Conservation (phyloP, 176 grass and related monocot species). For the Phragmites australis region DNA sequence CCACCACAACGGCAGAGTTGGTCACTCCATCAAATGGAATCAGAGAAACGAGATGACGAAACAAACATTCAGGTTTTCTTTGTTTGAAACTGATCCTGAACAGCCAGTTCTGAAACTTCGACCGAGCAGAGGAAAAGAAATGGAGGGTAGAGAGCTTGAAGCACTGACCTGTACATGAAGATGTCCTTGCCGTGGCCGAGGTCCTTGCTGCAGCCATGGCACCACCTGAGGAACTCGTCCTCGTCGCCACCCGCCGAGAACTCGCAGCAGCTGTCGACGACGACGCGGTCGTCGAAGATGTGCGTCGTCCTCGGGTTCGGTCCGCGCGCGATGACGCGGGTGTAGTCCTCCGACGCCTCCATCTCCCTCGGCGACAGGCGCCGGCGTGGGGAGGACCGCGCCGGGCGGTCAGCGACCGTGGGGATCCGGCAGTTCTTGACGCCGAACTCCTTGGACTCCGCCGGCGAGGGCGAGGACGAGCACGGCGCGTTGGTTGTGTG, state of each 20-base stretch:
- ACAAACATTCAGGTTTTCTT: neutral
- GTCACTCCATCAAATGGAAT: neutral
- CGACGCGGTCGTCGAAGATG: slow-evolving; percentile 64
- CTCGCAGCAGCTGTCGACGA: slow-evolving; percentile 27
- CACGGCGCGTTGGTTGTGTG: slow-evolving; percentile 20
- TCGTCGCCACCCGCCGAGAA: neutral
- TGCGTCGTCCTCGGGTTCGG: slow-evolving; percentile 60
- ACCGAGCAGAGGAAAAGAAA: neutral
- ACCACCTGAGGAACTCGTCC: slow-evolving; percentile 58
- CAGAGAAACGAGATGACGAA: neutral
- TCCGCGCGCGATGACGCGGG: slow-evolving; percentile 67
- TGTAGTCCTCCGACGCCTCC: slow-evolving; percentile 80
- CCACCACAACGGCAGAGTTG: neutral
- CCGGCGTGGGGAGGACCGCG: neutral
- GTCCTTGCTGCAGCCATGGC: slow-evolving; percentile 68
- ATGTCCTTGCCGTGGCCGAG: slow-evolving; percentile 60
- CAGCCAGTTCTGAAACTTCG: neutral
- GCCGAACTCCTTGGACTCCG: slow-evolving; percentile 33
- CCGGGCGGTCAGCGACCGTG: neutral
- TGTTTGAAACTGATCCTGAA: neutral
- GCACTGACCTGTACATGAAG: slow-evolving; percentile 72
- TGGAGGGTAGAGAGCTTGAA: neutral
- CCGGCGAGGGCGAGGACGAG: neutral
- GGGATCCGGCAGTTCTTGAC: slow-evolving; percentile 39
- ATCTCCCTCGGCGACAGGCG: slow-evolving; percentile 45